These are phyloP conservation scores for Athelia sp. DNA, from an alignment of 1,284 basidiomycete species.

Conservation along the genomic window DNA sequence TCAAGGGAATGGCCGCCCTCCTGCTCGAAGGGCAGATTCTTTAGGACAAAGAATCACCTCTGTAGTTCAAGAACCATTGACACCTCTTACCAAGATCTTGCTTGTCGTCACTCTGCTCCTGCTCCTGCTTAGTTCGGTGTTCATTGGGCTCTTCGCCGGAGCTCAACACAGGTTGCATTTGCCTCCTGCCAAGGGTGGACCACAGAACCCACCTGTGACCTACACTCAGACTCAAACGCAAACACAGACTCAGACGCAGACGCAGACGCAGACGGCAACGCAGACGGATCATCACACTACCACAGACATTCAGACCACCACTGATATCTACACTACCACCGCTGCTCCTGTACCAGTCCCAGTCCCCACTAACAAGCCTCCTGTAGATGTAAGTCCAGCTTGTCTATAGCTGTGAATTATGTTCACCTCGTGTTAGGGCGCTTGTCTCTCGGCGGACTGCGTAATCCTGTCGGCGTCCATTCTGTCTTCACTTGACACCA, in stretches of 20 bases:
- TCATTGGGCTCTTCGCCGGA: constrained; percentile 90
- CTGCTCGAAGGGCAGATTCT: constrained; percentile 23
- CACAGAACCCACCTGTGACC: constrained; percentile 22
- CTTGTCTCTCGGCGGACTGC: constrained; percentile 80
- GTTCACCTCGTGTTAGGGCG: constrained; percentile 31
- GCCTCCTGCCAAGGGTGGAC: constrained; percentile 32
- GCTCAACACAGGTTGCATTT: constrained; percentile 71
- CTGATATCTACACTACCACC: constrained; percentile 24
- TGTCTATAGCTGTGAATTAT: background rate
- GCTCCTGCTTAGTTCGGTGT: constrained; percentile 78
- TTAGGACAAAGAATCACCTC: constrained; percentile 49
- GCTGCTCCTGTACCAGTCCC: constrained; percentile 30
- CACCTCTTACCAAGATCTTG: constrained; percentile 82
- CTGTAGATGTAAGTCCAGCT: constrained; percentile 37
- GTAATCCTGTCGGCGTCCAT: constrained; percentile 82
- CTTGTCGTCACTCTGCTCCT: constrained; percentile 72
- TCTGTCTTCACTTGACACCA: constrained; percentile 74
- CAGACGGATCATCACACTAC: constrained; percentile 23
- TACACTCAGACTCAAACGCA: constrained; percentile 28
- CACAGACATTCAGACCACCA: constrained; percentile 13
- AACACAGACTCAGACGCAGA: constrained; percentile 30
- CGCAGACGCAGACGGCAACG: constrained; percentile 31
- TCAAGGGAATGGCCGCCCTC: constrained; percentile 12
- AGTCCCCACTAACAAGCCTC: constrained; percentile 37
- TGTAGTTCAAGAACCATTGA: constrained; percentile 70